Evolutionary conservation across 2,329 filamentous ascomycete genomes (phyloP).

Genomic region (Cercospora zeae-maydis): DNA sequence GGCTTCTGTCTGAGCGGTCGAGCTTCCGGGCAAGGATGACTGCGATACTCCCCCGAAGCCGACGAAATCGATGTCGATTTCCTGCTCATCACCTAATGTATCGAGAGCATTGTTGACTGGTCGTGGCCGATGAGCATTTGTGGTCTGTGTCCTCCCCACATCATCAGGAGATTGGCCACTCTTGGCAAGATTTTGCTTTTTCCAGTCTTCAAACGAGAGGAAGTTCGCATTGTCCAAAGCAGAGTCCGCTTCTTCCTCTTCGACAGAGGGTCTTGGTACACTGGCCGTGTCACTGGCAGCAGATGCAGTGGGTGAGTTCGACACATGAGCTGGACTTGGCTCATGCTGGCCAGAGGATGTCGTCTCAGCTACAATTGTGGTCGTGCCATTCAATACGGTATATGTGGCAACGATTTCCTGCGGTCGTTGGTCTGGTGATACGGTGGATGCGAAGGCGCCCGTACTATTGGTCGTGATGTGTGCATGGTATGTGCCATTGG

Average conservation of each 20-base stretch:
- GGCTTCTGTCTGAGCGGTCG: constrained; percentile 5
- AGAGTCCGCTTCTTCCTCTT: constrained; percentile 58
- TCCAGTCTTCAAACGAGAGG: constrained; percentile 98
- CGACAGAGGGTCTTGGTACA: constrained; percentile 35
- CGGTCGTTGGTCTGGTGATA: neutral
- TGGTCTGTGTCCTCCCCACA: constrained; percentile 56
- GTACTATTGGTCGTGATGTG: neutral
- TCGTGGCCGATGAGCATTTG: constrained; percentile 46
- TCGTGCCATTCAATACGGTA: neutral
- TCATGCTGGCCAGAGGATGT: neutral
- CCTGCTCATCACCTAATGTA: constrained; percentile 78
- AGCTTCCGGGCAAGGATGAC: constrained; percentile 8
- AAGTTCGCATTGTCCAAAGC: constrained; percentile 74
- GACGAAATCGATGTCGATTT: constrained; percentile 72
- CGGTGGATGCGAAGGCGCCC: neutral
- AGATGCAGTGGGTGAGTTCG: neutral
- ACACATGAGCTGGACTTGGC: neutral
- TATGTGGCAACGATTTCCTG: neutral
- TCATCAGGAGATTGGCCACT: constrained; percentile 73
- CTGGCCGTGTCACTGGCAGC: neutral
- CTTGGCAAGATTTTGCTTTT: constrained; percentile 83
- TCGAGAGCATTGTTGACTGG: constrained; percentile 67
- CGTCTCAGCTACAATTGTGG: neutral
- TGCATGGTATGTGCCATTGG: neutral
- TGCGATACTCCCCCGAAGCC: constrained; percentile 52